Conservation (phyloP, 768 basidiomycete genomes). For the Pisolithus microcarpus region DNA sequence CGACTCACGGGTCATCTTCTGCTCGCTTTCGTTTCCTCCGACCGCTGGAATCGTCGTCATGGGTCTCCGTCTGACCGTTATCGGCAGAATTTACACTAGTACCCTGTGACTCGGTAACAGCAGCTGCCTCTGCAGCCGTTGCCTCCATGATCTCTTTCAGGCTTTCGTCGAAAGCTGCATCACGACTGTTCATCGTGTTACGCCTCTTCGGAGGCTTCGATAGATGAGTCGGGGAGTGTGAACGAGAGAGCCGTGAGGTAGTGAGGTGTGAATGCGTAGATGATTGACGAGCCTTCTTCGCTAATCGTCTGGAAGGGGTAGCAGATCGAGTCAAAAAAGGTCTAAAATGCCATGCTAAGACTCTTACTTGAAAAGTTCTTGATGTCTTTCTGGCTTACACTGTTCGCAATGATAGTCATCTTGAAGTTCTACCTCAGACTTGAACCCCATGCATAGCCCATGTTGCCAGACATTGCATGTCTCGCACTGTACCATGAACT, state of each 20-base stretch:
- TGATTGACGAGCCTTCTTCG: constrained; percentile 56
- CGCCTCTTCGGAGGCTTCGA: constrained; percentile 78
- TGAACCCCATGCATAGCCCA: constrained; percentile 91
- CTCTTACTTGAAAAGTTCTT: constrained; percentile 72
- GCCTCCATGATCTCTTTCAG: constrained; percentile 69
- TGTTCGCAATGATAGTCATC: constrained; percentile 91
- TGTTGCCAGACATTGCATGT: constrained; percentile 98
- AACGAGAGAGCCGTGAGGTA: constrained; percentile 60
- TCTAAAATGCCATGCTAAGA: constrained; percentile 11
- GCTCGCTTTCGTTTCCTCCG: constrained; percentile 71
- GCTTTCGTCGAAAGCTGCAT: constrained; percentile 89
- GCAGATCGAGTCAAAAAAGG: constrained; percentile 10
- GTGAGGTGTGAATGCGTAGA: constrained; percentile 58
- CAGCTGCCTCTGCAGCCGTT: constrained; percentile 64
- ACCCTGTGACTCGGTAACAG: constrained; percentile 36
- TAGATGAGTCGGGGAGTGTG: constrained; percentile 57
- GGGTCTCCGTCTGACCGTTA: constrained; percentile 35
- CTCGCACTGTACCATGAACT: constrained; percentile 98
- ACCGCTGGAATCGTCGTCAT: constrained; percentile 43
- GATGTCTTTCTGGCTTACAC: constrained; percentile 83
- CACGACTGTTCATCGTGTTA: constrained; percentile 97
- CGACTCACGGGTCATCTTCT: constrained; percentile 64
- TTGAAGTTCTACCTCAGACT: constrained; percentile 67
- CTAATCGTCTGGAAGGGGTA: constrained; percentile 43
- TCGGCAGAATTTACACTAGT: constrained; percentile 30